Evolutionary conservation across 2,329 filamentous ascomycete species (phyloP).

Genomic region (Rutstroemia sp.): DNA sequence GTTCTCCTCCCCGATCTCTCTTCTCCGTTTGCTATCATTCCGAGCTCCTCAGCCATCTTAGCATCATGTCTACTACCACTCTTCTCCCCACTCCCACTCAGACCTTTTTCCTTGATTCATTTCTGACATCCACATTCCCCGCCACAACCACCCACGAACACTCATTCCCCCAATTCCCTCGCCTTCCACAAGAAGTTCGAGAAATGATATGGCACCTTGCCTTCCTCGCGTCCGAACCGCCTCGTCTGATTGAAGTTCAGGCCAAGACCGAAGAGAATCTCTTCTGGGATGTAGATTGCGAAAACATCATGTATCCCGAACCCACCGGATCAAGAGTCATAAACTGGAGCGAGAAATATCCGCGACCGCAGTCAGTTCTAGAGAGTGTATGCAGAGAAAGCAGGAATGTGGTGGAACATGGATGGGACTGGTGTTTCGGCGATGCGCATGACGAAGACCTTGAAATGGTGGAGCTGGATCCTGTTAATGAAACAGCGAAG

Average conservation of each 20-base stretch:
- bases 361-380: neutral
- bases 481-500: neutral
- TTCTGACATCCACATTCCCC: neutral
- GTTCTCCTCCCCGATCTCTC: too few relatives aligned
- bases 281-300: neutral
- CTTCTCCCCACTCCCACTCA: neutral
- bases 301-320: neutral
- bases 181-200: neutral
- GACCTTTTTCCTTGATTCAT: neutral
- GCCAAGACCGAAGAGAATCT: neutral
- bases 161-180: neutral
- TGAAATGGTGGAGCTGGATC: neutral
- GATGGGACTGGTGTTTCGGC: constrained; percentile 1
- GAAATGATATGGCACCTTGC: neutral
- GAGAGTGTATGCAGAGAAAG: neutral
- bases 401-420: neutral
- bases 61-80: neutral
- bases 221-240: neutral
- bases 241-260: constrained; percentile 2
- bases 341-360: neutral
- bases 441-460: neutral
- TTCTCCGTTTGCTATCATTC: neutral
- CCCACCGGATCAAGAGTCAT: constrained; percentile 2
- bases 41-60: neutral
- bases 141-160: neutral